Evolutionary conservation across 2,329 filamentous ascomycete genomes (phyloP), one percentile per base, ranked within the genome.

Genomic region (Cladosporium halotolerans): DNA sequence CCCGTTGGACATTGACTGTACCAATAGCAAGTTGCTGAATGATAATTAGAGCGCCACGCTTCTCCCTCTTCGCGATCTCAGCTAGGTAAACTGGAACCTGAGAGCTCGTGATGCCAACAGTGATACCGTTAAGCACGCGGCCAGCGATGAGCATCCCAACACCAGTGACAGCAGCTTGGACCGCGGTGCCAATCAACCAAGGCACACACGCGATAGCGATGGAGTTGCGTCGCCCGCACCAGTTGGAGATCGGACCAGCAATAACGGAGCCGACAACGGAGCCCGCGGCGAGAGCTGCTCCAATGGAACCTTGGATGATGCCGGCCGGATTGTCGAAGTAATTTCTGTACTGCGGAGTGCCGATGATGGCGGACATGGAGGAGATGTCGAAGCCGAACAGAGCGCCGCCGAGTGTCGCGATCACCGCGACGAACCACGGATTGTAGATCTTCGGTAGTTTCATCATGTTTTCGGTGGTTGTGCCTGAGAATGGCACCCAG

Each of bases 381-480:
- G 73, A 76, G 55, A 80, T 79, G 62, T 81, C 79, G 60, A 81
- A 80, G 51, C 78, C 78, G 55, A 80, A 80, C 11, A 63, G 53
- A 71, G 75, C 73, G 16, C 76, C 78, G 40, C 77, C 78, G 38
- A 79, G 69, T 0, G 77, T 80, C 53, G 77, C 73, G 46, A 80
- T 71, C 43, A 74, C 65, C 16, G 76, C 77, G 52, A 80, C 68
- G 57, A 80, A 77, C 62, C 78, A 77, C 55, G 74, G 71, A 68
- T 80, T 80, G 66, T 78, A 78, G 54, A 76, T 74, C 63, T 78
- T 77, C 23, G 77, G 77, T 23, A 79, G 45, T 14, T 44, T 31
- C 43, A 33, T n/a, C 40, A 45, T 36, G 6, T 13, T 32, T 28
- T 9, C 28, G 43, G 43, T 34, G 43, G 16, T 43, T 45, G 43